Percentiles rank a stretch among this genome's conserved stretches.
phyloP scores from a whole-genome alignment of 169 alveolate species.

The Plasmodium fragile region DNA sequence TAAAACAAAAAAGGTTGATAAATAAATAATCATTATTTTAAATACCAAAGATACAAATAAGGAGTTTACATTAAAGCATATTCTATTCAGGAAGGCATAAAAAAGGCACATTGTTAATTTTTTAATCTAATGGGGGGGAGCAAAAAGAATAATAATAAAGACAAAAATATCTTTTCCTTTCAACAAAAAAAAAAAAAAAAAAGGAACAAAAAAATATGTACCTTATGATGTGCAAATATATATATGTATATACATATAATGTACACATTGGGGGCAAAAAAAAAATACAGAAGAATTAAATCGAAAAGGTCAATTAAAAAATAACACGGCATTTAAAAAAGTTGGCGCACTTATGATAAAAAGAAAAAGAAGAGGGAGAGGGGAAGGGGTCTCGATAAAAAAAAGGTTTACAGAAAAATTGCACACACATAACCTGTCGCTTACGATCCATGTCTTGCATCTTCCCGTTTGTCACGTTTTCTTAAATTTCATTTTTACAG shows the following conservation, averaged over 20 bases:
- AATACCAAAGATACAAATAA: slow-evolving; percentile 37
- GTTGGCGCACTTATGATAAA: neutral
- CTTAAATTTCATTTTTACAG: neutral
- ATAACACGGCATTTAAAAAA: slow-evolving; percentile 3
- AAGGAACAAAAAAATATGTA: slow-evolving; percentile 10
- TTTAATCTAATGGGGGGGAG: slow-evolving; percentile 5
- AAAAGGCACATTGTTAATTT: slow-evolving; percentile 19
- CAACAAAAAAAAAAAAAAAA: slow-evolving; percentile 10
- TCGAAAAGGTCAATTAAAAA: slow-evolving; percentile 10
- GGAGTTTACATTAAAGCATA: slow-evolving; percentile 39
- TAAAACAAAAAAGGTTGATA: slow-evolving; percentile 2
- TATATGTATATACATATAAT: neutral
- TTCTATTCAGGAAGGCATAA: neutral
- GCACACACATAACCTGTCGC: neutral
- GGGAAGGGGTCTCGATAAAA: neutral
- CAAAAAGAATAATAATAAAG: slow-evolving; percentile 17
- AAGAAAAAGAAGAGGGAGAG: neutral
- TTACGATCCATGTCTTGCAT: neutral
- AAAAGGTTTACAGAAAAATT: slow-evolving; percentile 4
- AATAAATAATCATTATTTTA: slow-evolving; percentile 30
- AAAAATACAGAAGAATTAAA: slow-evolving; percentile 1
- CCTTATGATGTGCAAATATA: neutral
- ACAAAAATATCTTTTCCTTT: slow-evolving; percentile 21
- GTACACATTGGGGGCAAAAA: neutral
- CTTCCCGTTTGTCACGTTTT: neutral